Percentiles rank a stretch among this genome's conserved stretches.
Conservation (phyloP, 2,329 filamentous ascomycete species). For the Anthostomella pinea region DNA sequence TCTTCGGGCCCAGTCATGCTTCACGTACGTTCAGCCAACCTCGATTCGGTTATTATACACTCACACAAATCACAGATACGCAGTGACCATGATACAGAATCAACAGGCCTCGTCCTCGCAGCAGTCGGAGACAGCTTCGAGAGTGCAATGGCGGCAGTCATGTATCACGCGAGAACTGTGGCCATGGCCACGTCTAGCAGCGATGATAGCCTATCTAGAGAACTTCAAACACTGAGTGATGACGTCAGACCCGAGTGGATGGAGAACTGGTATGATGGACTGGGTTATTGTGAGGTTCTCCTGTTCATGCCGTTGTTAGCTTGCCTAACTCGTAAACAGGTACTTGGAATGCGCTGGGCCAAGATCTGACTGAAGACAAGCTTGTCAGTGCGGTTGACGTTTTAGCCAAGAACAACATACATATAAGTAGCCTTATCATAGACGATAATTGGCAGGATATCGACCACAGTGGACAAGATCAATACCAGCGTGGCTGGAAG, state of each 20-base stretch:
- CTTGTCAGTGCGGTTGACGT: slow-evolving; percentile 72
- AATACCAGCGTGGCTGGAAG: slow-evolving; percentile 65
- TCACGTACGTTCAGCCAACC: slow-evolving; percentile 47
- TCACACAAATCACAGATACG: slow-evolving; percentile 41
- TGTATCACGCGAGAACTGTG: slow-evolving; percentile 80
- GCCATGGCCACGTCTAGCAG: slow-evolving; percentile 45
- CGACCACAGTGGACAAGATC: slow-evolving; percentile 47
- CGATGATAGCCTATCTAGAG: slow-evolving; percentile 41
- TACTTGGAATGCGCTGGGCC: slow-evolving; percentile 93
- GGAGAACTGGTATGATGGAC: slow-evolving; percentile 85
- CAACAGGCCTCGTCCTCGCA: slow-evolving; percentile 62
- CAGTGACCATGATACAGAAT: slow-evolving; percentile 62
- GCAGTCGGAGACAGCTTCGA: slow-evolving; percentile 73
- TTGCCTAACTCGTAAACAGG: slow-evolving; percentile 36
- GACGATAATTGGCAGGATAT: slow-evolving; percentile 96
- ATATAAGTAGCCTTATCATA: slow-evolving; percentile 83
- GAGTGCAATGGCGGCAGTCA: slow-evolving; percentile 71
- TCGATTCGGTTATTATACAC: slow-evolving; percentile 5
- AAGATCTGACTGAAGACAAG: slow-evolving; percentile 76
- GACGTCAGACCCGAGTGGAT: slow-evolving; percentile 65
- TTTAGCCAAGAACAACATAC: slow-evolving; percentile 68
- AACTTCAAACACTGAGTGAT: slow-evolving; percentile 44
- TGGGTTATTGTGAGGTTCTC: slow-evolving; percentile 70
- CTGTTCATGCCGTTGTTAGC: not conserved
- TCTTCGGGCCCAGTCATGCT: slow-evolving; percentile 64